A percentile compares a stretch with the other conserved stretches of the same genome.
phyloP scores from a whole-genome alignment of 208 protist species.

The Crithidia bombi region DNA sequence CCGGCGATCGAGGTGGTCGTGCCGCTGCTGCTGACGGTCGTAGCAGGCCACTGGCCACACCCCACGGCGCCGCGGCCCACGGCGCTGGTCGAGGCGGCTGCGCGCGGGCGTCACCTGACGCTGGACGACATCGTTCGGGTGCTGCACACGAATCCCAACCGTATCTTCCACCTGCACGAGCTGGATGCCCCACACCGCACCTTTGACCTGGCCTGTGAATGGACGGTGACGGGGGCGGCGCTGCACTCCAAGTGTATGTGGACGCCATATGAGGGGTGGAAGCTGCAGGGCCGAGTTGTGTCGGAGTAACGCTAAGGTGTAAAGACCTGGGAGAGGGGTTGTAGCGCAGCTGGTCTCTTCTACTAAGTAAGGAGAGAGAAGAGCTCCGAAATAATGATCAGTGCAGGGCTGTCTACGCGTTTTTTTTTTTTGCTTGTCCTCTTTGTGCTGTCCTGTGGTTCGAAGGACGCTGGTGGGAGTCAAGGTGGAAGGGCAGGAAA shows the following conservation, averaged over 20 bases:
- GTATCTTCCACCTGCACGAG: constrained; percentile 67
- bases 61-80: constrained; percentile 54
- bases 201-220: constrained; percentile 58
- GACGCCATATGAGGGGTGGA: constrained; percentile 87
- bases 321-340: constrained; percentile 26
- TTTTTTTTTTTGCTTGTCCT: too few relatives aligned
- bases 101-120: constrained; percentile 29
- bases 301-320: too few relatives aligned
- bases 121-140: constrained; percentile 68
- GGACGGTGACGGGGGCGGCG: constrained; percentile 59
- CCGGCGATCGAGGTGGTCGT: constrained; percentile 92
- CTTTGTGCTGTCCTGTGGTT: too few relatives aligned
- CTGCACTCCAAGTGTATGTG: constrained; percentile 87
- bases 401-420: too few relatives aligned
- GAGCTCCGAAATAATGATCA: too few relatives aligned
- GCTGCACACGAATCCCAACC: constrained; percentile 79
- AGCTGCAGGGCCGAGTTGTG: constrained; percentile 60
- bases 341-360: constrained; percentile 53
- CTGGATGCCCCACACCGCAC: constrained; percentile 29
- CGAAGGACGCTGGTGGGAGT: too few relatives aligned
- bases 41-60: constrained; percentile 73
- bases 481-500: too few relatives aligned
- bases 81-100: constrained; percentile 35
- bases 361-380: too few relatives aligned
- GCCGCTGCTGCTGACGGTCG: constrained; percentile 89